Base-by-base conservation (phyloP, 345 rosid genomes). In the Ceriops tagal region DNA sequence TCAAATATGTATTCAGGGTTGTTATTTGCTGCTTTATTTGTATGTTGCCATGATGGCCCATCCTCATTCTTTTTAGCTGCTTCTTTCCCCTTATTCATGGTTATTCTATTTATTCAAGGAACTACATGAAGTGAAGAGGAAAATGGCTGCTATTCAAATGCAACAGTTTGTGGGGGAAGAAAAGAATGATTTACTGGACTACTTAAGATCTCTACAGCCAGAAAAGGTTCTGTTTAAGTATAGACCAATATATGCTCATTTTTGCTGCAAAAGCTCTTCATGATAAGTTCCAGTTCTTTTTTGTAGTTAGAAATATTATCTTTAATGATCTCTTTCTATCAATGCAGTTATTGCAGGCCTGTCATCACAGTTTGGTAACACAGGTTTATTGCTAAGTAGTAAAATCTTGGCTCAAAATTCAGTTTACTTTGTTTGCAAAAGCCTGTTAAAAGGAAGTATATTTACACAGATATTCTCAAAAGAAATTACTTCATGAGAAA, bases 121-220 rank as follows among this genome's bases (percentile, higher is more conserved):
- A 80, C 86, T 93, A 27, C 81, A 80, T 78, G 96, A 93, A 75
- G 82, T 84, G 72, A 83, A 87, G 82, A 86, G 96, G 77, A 89
- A 87, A 82, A 93, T 81, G 66, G 92, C 90, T 67, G 98, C 98
- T 69, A 89, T 93, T 77, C 98, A 91, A 73, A 91, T 93, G 98
- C 98, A 91, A 73, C 98, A 89, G 73, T 91, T 93, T 81, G 98
- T 93, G 61, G 96, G 98, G 0, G 98, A 93, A 86, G 98, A 93
- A 85, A 89, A 88, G 87, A 93, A 93, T 74, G 98, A 93, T 85
- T 76, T 91, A 72, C 79, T 93, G 74, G 98, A 93, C 83, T 93
- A 91, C 79, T 82, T 93, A 79, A 83, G 98, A 79, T 93, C 97
- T 6, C 73, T 93, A 64, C 88, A 88, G 77, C 98, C 98, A 37